Evolutionary conservation across 805 yeast genomes (phyloP).

Genomic region (Suhomyces pyralidae): DNA sequence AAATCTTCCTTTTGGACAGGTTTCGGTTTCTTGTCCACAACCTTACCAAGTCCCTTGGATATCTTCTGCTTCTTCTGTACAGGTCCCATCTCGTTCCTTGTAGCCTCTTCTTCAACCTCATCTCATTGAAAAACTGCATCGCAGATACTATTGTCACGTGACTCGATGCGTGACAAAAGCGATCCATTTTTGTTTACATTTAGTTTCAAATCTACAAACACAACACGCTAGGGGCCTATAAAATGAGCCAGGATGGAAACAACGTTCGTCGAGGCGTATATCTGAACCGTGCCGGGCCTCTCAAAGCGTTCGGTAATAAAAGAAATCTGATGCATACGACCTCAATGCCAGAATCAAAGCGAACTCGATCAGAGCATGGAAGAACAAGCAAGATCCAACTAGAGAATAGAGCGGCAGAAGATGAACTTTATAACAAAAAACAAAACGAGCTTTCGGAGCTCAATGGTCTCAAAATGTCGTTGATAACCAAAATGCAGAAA

Average conservation of each 20-base stretch:
- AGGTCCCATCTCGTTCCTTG: constrained; percentile 14
- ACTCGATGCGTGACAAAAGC: background rate
- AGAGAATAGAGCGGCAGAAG: background rate
- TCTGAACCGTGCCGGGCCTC: background rate
- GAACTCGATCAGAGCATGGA: background rate
- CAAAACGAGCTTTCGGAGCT: constrained; percentile 8
- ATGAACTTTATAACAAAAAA: background rate
- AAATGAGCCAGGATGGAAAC: background rate
- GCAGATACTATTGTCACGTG: background rate
- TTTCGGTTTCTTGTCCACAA: constrained; percentile 4
- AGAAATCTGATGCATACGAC: background rate
- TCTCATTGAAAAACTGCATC: background rate
- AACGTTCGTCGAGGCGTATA: background rate
- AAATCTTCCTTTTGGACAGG: background rate
- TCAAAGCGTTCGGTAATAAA: background rate
- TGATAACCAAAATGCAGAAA: constrained; percentile 13
- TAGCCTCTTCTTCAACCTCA: background rate
- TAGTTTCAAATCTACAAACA: constrained; percentile 1
- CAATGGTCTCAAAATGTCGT: constrained; percentile 8
- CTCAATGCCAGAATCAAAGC: background rate
- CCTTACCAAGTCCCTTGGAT: constrained; percentile 13
- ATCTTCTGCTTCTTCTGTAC: constrained; percentile 22
- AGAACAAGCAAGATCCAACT: background rate
- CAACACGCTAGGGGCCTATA: background rate
- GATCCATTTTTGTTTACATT: constrained; percentile 1